A percentile compares a stretch with the other conserved stretches of the same genome.
These are phyloP conservation scores for Durio zibethinus DNA, from an alignment of 345 rosid genomes.

Conservation along the genomic window DNA sequence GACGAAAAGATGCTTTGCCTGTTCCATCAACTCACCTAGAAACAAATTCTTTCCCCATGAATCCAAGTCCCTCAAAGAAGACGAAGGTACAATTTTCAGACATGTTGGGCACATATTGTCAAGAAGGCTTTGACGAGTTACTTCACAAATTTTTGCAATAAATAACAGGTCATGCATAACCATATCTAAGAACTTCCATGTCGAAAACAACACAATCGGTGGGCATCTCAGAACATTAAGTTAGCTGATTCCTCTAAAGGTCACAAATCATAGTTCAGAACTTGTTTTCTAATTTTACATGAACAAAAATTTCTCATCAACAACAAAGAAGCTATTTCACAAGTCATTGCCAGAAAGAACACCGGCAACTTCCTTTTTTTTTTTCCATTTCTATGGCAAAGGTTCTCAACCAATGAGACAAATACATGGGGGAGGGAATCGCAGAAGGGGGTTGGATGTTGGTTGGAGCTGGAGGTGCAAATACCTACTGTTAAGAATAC, in stretches of 20 bases:
- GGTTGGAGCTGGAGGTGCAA: background rate
- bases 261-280: background rate
- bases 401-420: background rate
- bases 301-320: background rate
- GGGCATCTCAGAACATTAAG: background rate
- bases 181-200: background rate
- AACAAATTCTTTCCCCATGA: background rate
- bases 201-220: background rate
- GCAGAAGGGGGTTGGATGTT: background rate
- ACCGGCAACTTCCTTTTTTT: background rate
- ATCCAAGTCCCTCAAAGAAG: background rate
- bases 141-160: background rate
- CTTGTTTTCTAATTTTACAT: background rate
- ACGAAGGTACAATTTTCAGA: background rate
- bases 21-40: background rate
- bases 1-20: background rate
- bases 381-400: background rate
- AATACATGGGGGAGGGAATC: background rate
- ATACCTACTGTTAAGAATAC: background rate
- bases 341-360: background rate
- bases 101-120: background rate
- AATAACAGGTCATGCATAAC: background rate
- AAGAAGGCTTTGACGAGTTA: background rate
- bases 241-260: background rate
- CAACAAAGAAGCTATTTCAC: background rate